These are phyloP conservation scores for Salix viminalis DNA, from an alignment of 345 rosid species.

Conservation along the genomic window DNA sequence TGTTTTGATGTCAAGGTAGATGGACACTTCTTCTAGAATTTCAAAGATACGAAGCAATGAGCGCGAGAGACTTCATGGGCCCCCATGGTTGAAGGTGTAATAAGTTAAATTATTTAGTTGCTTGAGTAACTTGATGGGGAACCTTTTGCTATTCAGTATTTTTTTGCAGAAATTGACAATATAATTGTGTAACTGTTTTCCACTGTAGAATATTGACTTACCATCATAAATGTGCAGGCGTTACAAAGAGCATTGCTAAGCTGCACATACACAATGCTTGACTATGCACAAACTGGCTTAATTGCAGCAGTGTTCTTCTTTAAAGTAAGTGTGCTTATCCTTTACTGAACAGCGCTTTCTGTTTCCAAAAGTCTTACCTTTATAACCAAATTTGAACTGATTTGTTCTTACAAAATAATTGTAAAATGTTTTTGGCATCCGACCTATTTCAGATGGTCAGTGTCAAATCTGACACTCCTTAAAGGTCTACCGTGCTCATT, in stretches of 20 bases:
- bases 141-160: background rate
- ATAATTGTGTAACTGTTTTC: background rate
- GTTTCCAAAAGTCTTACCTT: background rate
- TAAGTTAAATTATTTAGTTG: slow-evolving; percentile 1
- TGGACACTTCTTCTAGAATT: slow-evolving; percentile 96
- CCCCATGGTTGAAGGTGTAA: slow-evolving; percentile 88
- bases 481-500: background rate
- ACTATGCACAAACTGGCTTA: slow-evolving; percentile 94
- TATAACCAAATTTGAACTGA: background rate
- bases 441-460: background rate
- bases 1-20: slow-evolving; percentile 62
- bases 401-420: background rate
- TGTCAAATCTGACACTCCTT: background rate
- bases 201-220: slow-evolving; percentile 11
- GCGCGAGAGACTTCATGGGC: slow-evolving; percentile 92
- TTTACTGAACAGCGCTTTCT: background rate
- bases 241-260: slow-evolving; percentile 76
- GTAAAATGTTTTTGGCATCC: background rate
- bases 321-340: slow-evolving; percentile 50
- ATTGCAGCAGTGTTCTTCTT: slow-evolving; percentile 96
- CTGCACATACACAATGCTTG: slow-evolving; percentile 73
- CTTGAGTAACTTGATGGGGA: background rate
- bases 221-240: slow-evolving; percentile 34
- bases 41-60: slow-evolving; percentile 85
- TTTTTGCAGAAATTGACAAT: slow-evolving; percentile 1